Percentiles rank a stretch among this genome's conserved stretches.
These are phyloP conservation scores for Sugiyamaella pinicola DNA, from an alignment of 1,139 yeast genomes.

Conservation along the genomic window DNA sequence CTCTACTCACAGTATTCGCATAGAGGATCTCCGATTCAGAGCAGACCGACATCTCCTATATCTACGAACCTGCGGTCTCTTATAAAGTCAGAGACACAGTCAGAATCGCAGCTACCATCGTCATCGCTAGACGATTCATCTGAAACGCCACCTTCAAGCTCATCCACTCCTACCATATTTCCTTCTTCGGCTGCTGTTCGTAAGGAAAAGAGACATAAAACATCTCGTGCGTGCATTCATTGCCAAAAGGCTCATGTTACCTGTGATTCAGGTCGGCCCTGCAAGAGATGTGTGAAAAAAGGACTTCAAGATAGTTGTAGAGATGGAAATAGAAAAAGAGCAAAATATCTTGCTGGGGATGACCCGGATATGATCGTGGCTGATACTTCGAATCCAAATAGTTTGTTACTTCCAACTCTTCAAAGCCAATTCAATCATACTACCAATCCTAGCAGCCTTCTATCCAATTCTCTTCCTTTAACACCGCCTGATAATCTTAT, in stretches of 20 bases:
- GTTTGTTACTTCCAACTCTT: neutral
- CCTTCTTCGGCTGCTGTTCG: neutral
- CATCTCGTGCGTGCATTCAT: constrained; percentile 85
- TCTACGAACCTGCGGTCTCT: neutral
- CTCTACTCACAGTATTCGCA: constrained; percentile 1
- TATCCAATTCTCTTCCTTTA: constrained; percentile 18
- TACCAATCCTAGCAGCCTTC: constrained; percentile 3
- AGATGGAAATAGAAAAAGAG: constrained; percentile 85
- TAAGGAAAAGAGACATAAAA: constrained; percentile 49
- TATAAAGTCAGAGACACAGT: neutral
- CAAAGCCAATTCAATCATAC: neutral
- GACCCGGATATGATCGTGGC: constrained; percentile 1
- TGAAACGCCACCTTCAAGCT: neutral
- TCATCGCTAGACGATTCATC: neutral
- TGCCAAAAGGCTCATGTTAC: constrained; percentile 90
- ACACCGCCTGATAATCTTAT: constrained; percentile 26
- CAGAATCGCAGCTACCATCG: neutral
- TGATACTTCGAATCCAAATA: neutral
- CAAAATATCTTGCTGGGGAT: constrained; percentile 61
- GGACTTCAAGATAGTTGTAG: constrained; percentile 71
- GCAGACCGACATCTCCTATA: neutral
- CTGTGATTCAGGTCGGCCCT: constrained; percentile 80
- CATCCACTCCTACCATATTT: constrained; percentile 10
- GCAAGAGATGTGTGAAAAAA: constrained; percentile 72
- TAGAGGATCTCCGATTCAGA: neutral